A percentile compares a stretch with the other conserved stretches of the same genome.
Conservation (phyloP, 2,329 filamentous ascomycete genomes). For the Pseudogymnoascus sp. region DNA sequence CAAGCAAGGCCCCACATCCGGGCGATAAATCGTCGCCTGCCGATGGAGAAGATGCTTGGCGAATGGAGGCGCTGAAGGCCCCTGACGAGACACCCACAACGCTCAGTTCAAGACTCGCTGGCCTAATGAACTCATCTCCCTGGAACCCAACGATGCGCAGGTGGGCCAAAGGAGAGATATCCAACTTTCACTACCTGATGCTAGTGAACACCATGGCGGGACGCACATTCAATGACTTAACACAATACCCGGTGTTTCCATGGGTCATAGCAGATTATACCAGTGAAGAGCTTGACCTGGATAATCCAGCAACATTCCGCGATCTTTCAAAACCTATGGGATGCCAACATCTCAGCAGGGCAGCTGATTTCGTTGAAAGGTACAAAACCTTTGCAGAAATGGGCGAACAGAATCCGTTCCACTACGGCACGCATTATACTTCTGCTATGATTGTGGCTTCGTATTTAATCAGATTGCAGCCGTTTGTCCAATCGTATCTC, state of each 20-base stretch:
- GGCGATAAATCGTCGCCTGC: conserved; percentile 58
- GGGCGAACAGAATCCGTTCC: conserved; percentile 74
- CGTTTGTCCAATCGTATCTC: conserved; percentile 92
- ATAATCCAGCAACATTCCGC: conserved; percentile 75
- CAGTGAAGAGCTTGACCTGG: conserved; percentile 82
- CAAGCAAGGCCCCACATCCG: conserved; percentile 72
- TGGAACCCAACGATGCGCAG: conserved; percentile 78
- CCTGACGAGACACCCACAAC: conserved; percentile 50
- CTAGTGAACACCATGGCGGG: conserved; percentile 96
- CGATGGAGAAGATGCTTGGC: conserved; percentile 83
- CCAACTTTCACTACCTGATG: conserved; percentile 99
- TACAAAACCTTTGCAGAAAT: conserved; percentile 88
- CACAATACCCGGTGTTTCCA: conserved; percentile 95
- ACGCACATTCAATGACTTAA: conserved; percentile 93
- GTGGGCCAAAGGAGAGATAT: conserved; percentile 92
- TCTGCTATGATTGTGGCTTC: conserved; percentile 98
- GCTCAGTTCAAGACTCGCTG: conserved; percentile 70
- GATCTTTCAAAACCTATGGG: conserved; percentile 96
- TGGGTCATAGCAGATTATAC: conserved; percentile 96
- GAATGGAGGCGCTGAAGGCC: conserved; percentile 73
- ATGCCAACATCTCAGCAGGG: conserved; percentile 68
- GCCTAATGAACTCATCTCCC: conserved; percentile 75
- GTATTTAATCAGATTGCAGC: conserved; percentile 88
- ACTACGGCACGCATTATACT: conserved; percentile 97
- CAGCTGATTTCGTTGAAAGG: conserved; percentile 71